Conservation (phyloP, 179 eudicot species). For the Beta corolliflora region DNA sequence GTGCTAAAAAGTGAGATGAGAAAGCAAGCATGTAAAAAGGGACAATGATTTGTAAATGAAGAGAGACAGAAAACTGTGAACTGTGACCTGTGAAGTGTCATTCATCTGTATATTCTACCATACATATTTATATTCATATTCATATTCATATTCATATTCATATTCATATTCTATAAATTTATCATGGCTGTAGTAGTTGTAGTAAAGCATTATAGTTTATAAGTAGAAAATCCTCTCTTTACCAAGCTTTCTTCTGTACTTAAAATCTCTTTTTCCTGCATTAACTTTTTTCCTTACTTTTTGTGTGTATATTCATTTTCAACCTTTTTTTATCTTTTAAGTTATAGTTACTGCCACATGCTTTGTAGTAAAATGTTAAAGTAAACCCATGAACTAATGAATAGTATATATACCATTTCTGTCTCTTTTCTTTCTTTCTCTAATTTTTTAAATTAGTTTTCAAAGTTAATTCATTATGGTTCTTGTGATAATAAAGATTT, state of each 20-base stretch:
- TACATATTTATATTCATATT: background rate
- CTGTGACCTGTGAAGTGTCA: background rate
- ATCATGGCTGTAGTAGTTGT: background rate
- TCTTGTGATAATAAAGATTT: no score
- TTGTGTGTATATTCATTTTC: constrained; percentile 41
- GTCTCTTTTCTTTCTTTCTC: no score
- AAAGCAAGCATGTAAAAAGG: constrained; percentile 39
- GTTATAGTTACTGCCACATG: constrained; percentile 33
- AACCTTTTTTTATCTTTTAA: constrained; percentile 23
- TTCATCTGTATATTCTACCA: constrained; percentile 25
- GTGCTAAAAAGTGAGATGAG: constrained; percentile 31
- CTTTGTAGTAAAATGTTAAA: background rate
- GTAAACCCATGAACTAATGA: background rate
- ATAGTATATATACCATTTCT: background rate
- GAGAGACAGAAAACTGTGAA: constrained; percentile 15
- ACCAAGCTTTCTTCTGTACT: constrained; percentile 25
- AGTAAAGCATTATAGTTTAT: background rate
- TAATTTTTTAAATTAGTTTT: no score
- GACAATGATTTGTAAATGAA: constrained; percentile 45
- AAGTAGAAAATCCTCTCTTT: constrained; percentile 23
- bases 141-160: background rate
- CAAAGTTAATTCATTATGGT: no score
- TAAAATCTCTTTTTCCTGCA: constrained; percentile 15
- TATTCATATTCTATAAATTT: no score
- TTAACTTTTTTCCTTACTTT: constrained; percentile 23